phyloP scores from a whole-genome alignment of 352 stramenopile genomes.

The Pythium sukuiense region DNA sequence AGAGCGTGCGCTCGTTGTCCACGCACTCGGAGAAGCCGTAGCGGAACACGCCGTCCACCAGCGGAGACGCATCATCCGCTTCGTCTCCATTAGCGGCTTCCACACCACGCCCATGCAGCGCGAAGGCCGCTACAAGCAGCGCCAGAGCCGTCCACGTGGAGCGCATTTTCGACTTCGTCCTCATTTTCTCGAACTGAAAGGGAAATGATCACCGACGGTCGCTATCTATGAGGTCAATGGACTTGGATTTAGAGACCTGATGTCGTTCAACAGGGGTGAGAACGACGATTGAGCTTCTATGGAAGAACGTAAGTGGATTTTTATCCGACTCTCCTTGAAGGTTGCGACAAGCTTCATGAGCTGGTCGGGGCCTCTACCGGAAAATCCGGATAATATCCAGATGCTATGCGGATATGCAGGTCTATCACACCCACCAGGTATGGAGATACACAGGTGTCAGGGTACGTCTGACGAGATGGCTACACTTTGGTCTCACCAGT shows the following conservation, averaged over 20 bases:
- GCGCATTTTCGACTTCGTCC: neutral
- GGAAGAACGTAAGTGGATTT: neutral
- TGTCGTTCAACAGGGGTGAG: neutral
- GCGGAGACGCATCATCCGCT: neutral
- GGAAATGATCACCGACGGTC: neutral
- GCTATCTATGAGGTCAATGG: too few species aligned
- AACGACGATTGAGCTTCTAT: neutral
- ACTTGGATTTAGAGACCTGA: neutral
- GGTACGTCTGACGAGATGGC: constrained; percentile 4
- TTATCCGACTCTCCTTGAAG: neutral
- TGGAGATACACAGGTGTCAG: neutral
- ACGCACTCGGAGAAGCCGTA: constrained; percentile 85
- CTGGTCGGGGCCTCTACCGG: constrained; percentile 6
- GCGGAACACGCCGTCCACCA: constrained; percentile 30
- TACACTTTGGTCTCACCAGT: constrained; percentile 13
- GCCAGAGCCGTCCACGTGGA: neutral
- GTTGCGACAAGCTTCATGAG: neutral
- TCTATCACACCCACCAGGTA: neutral
- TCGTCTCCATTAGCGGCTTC: neutral
- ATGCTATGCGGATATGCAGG: constrained; percentile 3
- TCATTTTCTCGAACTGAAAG: neutral
- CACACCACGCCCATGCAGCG: neutral
- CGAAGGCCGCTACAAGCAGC: neutral
- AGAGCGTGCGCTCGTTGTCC: constrained; percentile 73
- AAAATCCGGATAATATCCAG: constrained; percentile 12